Percentiles rank a stretch among this genome's conserved stretches.
Conservation (phyloP, 495 filamentous ascomycete species). For the Astrothelium macrocarpum region DNA sequence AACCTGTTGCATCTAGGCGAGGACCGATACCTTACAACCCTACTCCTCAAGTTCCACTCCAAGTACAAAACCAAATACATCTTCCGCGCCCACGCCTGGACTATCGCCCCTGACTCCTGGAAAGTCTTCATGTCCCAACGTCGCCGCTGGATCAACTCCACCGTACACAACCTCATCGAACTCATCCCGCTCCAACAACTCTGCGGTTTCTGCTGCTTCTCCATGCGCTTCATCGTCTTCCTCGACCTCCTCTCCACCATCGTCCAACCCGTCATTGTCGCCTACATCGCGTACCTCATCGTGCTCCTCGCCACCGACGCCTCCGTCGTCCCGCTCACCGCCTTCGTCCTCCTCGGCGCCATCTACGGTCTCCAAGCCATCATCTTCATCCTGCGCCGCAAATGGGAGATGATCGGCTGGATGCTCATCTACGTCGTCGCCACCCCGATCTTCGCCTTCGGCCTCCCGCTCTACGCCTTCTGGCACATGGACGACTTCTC, state of each 20-base stretch:
- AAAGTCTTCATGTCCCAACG: conserved; percentile 92
- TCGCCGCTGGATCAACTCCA: conserved; percentile 99
- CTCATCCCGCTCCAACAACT: conserved; percentile 87
- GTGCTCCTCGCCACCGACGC: conserved; percentile 53
- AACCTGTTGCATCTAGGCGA: conserved; percentile 92
- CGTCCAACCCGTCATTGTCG: conserved; percentile 85
- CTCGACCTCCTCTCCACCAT: conserved; percentile 85
- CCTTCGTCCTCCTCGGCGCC: conserved; percentile 82
- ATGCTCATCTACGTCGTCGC: conserved; percentile 94
- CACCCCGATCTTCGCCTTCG: conserved; percentile 85
- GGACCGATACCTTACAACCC: conserved; percentile 90
- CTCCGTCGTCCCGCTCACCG: conserved; percentile 62
- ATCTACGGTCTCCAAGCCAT: conserved; percentile 96
- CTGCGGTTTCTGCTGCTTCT: conserved; percentile 99
- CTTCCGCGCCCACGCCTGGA: conserved; percentile 86
- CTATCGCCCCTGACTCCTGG: conserved; percentile 89
- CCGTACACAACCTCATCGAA: conserved; percentile 94
- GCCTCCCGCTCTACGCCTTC: conserved; percentile 88
- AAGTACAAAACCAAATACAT: conserved; percentile 98
- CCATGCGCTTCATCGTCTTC: conserved; percentile 97
- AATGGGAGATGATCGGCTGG: conserved; percentile 99
- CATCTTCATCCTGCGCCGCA: conserved; percentile 89
- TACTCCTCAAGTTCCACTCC: conserved; percentile 85
- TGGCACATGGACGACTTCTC: conserved; percentile 99
- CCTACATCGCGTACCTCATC: conserved; percentile 84